These are phyloP conservation scores for Wickerhamomyces sydowiorum DNA, from an alignment of 805 yeast genomes.

Conservation along the genomic window DNA sequence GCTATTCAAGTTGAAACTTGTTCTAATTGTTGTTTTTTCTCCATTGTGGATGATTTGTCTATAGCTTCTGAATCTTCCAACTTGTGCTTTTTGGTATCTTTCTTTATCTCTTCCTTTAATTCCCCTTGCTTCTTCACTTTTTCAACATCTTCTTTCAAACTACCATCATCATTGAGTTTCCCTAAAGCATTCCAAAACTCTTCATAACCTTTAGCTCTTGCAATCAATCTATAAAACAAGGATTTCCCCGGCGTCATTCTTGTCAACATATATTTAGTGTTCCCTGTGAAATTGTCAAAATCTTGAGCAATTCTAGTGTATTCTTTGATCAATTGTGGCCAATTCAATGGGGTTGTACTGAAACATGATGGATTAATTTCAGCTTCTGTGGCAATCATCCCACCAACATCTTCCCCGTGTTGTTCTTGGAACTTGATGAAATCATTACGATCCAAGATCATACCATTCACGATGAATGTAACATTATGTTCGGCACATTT, in stretches of 20 bases:
- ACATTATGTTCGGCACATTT: slow-evolving; percentile 60
- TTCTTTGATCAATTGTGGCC: slow-evolving; percentile 51
- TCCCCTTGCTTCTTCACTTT: background rate
- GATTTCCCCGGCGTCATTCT: slow-evolving; percentile 78
- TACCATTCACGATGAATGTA: slow-evolving; percentile 80
- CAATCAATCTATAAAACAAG: slow-evolving; percentile 48
- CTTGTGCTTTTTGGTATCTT: slow-evolving; percentile 10
- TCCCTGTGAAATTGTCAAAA: slow-evolving; percentile 59
- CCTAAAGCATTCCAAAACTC: slow-evolving; percentile 33
- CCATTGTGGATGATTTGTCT: slow-evolving; percentile 3
- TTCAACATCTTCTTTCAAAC: slow-evolving; percentile 2
- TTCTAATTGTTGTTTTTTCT: slow-evolving; percentile 2
- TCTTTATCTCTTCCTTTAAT: background rate
- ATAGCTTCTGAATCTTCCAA: slow-evolving; percentile 3
- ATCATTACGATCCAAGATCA: slow-evolving; percentile 50
- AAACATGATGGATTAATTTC: slow-evolving; percentile 85
- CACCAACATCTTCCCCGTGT: slow-evolving; percentile 63
- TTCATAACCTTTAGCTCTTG: slow-evolving; percentile 48
- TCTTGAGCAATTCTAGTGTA: slow-evolving; percentile 47
- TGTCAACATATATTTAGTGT: slow-evolving; percentile 75
- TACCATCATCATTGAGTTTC: slow-evolving; percentile 15
- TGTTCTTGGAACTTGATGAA: slow-evolving; percentile 41
- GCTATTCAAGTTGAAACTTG: background rate
- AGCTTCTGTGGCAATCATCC: slow-evolving; percentile 91
- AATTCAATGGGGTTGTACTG: slow-evolving; percentile 33